Conservation (phyloP, 495 filamentous ascomycete genomes). For the Talaromyces thailandensis region DNA sequence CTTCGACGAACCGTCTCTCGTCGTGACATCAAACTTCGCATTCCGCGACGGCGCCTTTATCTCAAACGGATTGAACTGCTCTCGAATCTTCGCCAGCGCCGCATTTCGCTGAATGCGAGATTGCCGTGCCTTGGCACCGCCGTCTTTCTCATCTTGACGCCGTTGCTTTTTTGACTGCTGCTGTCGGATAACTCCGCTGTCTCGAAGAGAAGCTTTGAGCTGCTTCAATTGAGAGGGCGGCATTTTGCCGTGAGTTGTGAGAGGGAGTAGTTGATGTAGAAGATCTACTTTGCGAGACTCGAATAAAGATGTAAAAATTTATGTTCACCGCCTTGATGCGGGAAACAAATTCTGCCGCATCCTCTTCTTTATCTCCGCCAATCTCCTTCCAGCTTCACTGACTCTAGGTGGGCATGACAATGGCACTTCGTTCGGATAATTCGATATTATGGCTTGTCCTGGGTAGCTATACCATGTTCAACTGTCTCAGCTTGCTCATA, state of each 20-base stretch:
- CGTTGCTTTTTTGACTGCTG: slow-evolving; percentile 89
- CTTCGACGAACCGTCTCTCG: slow-evolving; percentile 42
- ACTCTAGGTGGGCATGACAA: too few species aligned
- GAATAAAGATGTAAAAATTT: slow-evolving; percentile 13
- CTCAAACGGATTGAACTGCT: slow-evolving; percentile 96
- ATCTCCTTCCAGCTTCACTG: background rate
- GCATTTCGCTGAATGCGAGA: slow-evolving; percentile 65
- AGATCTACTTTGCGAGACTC: background rate
- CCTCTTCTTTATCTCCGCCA: slow-evolving; percentile 14
- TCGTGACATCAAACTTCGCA: slow-evolving; percentile 69
- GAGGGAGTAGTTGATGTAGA: background rate
- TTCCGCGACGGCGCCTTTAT: slow-evolving; percentile 60
- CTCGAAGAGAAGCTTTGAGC: slow-evolving; percentile 78
- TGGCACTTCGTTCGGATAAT: slow-evolving; percentile 34
- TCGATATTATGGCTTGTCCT: slow-evolving; percentile 36
- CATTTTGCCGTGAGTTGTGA: slow-evolving; percentile 42
- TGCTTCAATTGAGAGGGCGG: slow-evolving; percentile 93
- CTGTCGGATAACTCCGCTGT: slow-evolving; percentile 79
- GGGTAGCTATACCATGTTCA: slow-evolving; percentile 17
- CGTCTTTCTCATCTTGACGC: slow-evolving; percentile 54
- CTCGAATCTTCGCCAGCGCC: slow-evolving; percentile 74
- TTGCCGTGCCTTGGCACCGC: slow-evolving; percentile 42
- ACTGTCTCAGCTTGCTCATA: background rate
- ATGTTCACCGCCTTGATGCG: slow-evolving; percentile 22
- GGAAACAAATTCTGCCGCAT: slow-evolving; percentile 25